Evolutionary conservation across 106 monocot genomes (phyloP), one percentile per base, ranked within the genome.

Genomic region (Iris macrosiphon): DNA sequence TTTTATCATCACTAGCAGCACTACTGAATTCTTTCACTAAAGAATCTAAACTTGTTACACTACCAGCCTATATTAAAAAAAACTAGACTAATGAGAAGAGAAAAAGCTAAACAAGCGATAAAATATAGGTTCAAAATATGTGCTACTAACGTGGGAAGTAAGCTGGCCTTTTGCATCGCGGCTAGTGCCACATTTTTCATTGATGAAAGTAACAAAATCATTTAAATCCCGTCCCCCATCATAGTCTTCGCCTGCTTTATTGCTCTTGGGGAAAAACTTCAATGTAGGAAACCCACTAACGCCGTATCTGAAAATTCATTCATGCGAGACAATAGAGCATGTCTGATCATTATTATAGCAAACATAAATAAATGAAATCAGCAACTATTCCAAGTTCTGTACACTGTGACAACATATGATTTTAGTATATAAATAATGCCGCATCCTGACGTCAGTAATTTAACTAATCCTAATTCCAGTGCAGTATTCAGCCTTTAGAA

Each of bases 201-300:
- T 96, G 44, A 96, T 74, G 47, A 96, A 96, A 34, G 68, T 80
- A 20, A 90, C 75, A 69, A 96, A 96, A 43, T 82, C 89, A 67
- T 67, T 77, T 26, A 86, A 39, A 22, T 90, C 96, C 30, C 86
- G 77, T 6, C 75, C 89, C 31, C 80, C 89, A 40, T 90, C 89
- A 55, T 86, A 90, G 57, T 96, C 96, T 66, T 89, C 89, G 50
- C 96, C 96, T 49, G 79, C 89, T 73, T 96, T 96, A 54, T 96
- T 90, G 54, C 60, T 53, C 72, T 90, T 96, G 0, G 96, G 85
- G 67, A 96, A 96, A 50, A 96, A 96, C 70, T 96, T 96, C 58
- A 90, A 32, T 20, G 95, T 96, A 15, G 89, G 95, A 66, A 66
- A 96, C 3, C 95, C 95, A 67, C 79, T 82, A 43, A 96, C 85